Evolutionary conservation across 176 grass and related monocot genomes (phyloP).

Genomic region (Avena atlantica): DNA sequence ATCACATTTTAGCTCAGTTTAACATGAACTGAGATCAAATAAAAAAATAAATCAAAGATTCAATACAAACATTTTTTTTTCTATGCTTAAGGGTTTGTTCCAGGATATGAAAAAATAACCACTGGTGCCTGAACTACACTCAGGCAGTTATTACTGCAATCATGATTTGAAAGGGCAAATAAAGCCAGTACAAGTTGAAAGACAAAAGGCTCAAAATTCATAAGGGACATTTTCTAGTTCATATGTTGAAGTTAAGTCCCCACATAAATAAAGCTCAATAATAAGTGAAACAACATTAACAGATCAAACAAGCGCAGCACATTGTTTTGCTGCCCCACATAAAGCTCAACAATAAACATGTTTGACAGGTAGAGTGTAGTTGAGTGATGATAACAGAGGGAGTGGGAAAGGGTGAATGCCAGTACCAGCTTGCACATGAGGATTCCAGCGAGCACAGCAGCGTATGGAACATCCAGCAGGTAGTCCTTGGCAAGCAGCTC

Average conservation of each 20-base stretch:
- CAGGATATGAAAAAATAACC: neutral
- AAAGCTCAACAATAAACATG: no score
- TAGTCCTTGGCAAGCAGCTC: constrained; percentile 77
- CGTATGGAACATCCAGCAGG: constrained; percentile 73
- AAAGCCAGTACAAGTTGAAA: neutral
- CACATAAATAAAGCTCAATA: neutral
- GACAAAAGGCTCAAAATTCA: neutral
- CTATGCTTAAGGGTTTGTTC: neutral
- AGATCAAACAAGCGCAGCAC: neutral
- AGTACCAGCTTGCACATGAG: constrained; percentile 94
- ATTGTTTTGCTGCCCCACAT: neutral
- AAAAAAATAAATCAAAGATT: no score
- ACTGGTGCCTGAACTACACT: neutral
- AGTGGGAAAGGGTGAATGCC: constrained; percentile 1
- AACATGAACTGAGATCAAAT: no score
- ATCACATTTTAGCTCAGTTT: no score
- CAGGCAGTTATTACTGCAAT: neutral
- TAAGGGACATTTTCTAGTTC: neutral
- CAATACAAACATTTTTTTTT: no score
- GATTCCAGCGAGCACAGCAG: constrained; percentile 64
- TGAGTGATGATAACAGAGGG: constrained; percentile 10
- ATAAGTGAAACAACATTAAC: neutral
- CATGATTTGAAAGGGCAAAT: neutral
- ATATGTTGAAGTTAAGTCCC: neutral
- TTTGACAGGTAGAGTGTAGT: neutral